These are phyloP conservation scores for Neonectria punicea DNA, from an alignment of 2,329 filamentous ascomycete genomes.

Conservation along the genomic window DNA sequence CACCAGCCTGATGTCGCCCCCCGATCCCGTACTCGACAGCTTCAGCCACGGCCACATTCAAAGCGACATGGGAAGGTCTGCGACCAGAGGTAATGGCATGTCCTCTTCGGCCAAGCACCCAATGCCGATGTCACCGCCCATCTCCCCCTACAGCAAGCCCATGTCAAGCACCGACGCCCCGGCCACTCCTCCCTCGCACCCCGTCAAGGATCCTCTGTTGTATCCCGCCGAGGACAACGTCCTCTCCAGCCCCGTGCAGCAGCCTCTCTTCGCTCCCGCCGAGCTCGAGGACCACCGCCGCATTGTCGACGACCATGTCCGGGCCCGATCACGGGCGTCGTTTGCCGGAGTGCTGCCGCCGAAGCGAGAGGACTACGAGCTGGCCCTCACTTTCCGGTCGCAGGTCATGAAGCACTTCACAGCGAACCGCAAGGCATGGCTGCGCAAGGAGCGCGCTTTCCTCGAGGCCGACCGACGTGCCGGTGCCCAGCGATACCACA, in stretches of 20 bases:
- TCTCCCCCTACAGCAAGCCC: slow-evolving; percentile 60
- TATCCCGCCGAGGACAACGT: slow-evolving; percentile 60
- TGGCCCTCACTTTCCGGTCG: slow-evolving; percentile 63
- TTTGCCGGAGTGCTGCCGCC: slow-evolving; percentile 61
- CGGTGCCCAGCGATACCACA: slow-evolving; percentile 50
- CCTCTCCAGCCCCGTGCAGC: slow-evolving; percentile 54
- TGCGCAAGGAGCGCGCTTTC: slow-evolving; percentile 61
- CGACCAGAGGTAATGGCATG: slow-evolving; percentile 38
- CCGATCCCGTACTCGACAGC: slow-evolving; percentile 65
- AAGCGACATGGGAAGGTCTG: slow-evolving; percentile 31
- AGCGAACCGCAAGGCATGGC: slow-evolving; percentile 58
- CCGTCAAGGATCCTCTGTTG: slow-evolving; percentile 66
- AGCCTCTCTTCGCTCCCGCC: slow-evolving; percentile 60
- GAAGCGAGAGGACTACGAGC: slow-evolving; percentile 62
- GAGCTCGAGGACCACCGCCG: slow-evolving; percentile 55
- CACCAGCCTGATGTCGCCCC: slow-evolving; percentile 70
- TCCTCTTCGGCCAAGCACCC: slow-evolving; percentile 45
- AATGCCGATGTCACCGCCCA: slow-evolving; percentile 66
- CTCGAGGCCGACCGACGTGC: slow-evolving; percentile 60
- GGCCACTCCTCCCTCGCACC: slow-evolving; percentile 42
- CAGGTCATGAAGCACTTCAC: slow-evolving; percentile 60
- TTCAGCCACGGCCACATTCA: slow-evolving; percentile 52
- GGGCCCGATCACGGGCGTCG: slow-evolving; percentile 53
- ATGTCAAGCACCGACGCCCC: slow-evolving; percentile 48
- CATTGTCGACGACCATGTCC: slow-evolving; percentile 63